Conservation (phyloP, 176 grass and related monocot genomes). For the Carex myosuroides region DNA sequence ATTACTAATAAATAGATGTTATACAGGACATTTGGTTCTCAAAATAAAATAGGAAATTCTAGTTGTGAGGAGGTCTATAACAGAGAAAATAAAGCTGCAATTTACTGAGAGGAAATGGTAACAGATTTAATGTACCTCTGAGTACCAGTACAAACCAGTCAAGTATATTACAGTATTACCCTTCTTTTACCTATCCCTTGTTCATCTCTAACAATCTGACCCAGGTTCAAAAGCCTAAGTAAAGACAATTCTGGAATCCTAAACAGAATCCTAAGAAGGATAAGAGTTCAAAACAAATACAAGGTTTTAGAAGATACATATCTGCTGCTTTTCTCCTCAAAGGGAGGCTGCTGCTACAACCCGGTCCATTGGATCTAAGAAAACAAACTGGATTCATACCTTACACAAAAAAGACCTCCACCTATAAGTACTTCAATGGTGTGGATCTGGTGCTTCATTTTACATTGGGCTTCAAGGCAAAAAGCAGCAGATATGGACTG, state of each 20-base stretch:
- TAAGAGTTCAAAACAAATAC: not conserved
- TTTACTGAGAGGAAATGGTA: not conserved
- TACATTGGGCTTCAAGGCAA: not conserved
- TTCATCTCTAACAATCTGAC: no score
- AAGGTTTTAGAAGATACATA: not conserved
- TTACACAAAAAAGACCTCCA: not conserved
- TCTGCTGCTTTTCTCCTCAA: no score
- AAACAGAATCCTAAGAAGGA: not conserved
- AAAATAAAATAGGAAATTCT: not conserved
- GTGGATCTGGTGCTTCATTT: not conserved
- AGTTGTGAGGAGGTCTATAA: not conserved
- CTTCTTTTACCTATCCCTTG: not conserved
- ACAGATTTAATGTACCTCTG: not conserved
- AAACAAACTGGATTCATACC: not conserved
- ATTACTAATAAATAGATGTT: not conserved
- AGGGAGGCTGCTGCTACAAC: not conserved
- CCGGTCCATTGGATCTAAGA: not conserved
- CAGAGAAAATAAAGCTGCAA: slow-evolving; percentile 10
- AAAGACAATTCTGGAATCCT: not conserved
- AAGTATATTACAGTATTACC: not conserved
- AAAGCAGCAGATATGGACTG: not conserved
- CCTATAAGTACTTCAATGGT: not conserved
- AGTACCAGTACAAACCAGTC: slow-evolving; percentile 2
- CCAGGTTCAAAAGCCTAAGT: not conserved
- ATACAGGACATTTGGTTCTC: not conserved